These are phyloP conservation scores for Colletotrichum sp. DNA, from an alignment of 2,329 filamentous ascomycete species.

Conservation along the genomic window DNA sequence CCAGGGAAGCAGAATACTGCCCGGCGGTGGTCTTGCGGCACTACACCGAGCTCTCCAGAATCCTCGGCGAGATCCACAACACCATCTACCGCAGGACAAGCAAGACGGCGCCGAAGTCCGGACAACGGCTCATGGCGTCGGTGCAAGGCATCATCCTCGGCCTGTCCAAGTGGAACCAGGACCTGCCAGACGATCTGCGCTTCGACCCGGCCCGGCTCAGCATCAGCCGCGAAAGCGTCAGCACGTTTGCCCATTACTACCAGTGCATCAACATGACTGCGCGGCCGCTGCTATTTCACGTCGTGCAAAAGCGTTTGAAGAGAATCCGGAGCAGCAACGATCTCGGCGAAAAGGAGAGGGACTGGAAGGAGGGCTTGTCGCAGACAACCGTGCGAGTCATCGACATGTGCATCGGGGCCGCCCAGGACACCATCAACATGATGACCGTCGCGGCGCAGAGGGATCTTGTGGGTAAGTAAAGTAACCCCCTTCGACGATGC, in stretches of 20 bases:
- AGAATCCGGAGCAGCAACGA: slow-evolving; percentile 5
- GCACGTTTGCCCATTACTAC: slow-evolving; percentile 34
- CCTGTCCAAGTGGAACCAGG: slow-evolving; percentile 53
- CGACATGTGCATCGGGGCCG: slow-evolving; percentile 36
- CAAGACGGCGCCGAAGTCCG: slow-evolving; percentile 40
- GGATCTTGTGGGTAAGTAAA: slow-evolving; percentile 51
- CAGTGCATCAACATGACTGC: slow-evolving; percentile 41
- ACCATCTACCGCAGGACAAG: slow-evolving; percentile 53
- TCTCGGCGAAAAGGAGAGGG: slow-evolving; percentile 6
- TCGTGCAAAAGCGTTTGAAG: slow-evolving; percentile 31
- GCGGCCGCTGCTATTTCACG: slow-evolving; percentile 30
- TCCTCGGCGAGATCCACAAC: slow-evolving; percentile 29
- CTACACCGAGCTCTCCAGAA: slow-evolving; percentile 32
- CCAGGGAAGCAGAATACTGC: slow-evolving; percentile 30
- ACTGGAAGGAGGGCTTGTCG: slow-evolving; percentile 28
- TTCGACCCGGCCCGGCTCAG: slow-evolving; percentile 51
- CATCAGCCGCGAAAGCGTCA: slow-evolving; percentile 52
- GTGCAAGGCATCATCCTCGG: slow-evolving; percentile 55
- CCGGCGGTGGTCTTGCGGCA: slow-evolving; percentile 30
- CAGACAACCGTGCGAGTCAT: slow-evolving; percentile 34
- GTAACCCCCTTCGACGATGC: slow-evolving; percentile 4
- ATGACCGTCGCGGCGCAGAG: slow-evolving; percentile 25
- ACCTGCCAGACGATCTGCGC: slow-evolving; percentile 50
- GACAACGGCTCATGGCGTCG: slow-evolving; percentile 50
- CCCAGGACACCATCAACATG: slow-evolving; percentile 30